Evolutionary conservation across 257 asterid genomes (phyloP).

Genomic region (Jacaranda copaia): DNA sequence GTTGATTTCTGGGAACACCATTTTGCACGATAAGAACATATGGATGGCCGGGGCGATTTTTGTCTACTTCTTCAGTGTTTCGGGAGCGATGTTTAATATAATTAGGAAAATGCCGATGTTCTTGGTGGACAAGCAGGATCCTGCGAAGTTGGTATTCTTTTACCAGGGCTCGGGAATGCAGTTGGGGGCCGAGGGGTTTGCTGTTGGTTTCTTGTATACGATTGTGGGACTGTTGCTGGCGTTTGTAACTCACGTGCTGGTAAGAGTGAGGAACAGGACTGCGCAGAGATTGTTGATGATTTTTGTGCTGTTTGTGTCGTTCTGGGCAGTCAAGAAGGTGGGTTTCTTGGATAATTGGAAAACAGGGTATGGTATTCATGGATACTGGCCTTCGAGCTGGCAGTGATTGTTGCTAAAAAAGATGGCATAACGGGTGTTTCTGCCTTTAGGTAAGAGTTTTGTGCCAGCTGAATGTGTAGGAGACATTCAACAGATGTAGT

Average conservation of each 20-base stretch:
- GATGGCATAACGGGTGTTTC: not conserved
- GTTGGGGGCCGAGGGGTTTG: constrained; percentile 89
- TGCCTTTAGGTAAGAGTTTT: constrained; percentile 49
- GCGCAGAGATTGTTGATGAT: constrained; percentile 74
- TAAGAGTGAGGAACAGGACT: constrained; percentile 56
- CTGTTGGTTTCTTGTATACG: constrained; percentile 82
- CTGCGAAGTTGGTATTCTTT: constrained; percentile 68
- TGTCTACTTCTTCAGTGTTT: constrained; percentile 91
- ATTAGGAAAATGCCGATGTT: constrained; percentile 95
- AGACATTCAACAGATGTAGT: constrained; percentile 37
- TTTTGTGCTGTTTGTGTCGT: constrained; percentile 60
- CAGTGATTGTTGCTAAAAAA: constrained; percentile 41
- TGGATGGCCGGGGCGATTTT: constrained; percentile 90
- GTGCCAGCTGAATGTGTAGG: constrained; percentile 36
- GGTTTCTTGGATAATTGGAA: constrained; percentile 92
- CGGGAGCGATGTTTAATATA: constrained; percentile 91
- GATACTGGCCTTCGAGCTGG: constrained; percentile 93
- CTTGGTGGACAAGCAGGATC: constrained; percentile 76
- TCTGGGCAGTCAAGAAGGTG: constrained; percentile 92
- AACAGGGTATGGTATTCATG: constrained; percentile 88
- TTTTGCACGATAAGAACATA: constrained; percentile 66
- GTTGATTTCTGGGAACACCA: constrained; percentile 63
- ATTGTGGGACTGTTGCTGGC: constrained; percentile 85
- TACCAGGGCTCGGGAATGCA: constrained; percentile 96
- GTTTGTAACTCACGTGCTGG: constrained; percentile 65